Base-by-base conservation (phyloP, 2,329 filamentous ascomycete species). In the Bipolaris victoriae region DNA sequence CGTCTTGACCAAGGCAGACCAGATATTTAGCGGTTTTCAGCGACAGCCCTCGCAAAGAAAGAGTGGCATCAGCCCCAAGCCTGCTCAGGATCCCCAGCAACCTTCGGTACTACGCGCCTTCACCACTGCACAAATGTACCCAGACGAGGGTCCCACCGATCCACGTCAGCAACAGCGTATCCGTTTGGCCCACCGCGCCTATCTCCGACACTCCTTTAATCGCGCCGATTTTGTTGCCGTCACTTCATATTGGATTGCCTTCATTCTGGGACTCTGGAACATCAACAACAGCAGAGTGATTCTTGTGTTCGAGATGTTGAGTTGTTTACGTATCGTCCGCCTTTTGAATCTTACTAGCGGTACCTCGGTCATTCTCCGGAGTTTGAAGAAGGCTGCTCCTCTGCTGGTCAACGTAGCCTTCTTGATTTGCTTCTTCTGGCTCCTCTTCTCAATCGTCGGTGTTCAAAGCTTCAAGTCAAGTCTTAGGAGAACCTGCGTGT, bases 381-480 rank as follows among this genome's bases (percentile, higher is more conserved):
- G 94, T 83, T 77, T 99, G 59, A 99, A 99, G 74, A 96, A 97
- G 73, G 93, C 95, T 1, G 92, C 94, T 0, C 95, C 96, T 1
- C 82, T 97, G 35, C 86, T 99, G 22, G 86, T 97, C 24, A 92
- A 97, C 61, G 93, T 99, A 31, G 93, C 91, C 1, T 97, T 99
- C 72, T 82, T 99, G 20, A 92, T 99, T 64, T 86, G 90, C 13
- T 99, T 99, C 78, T 99, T 99, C 78, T 99, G 95, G 95, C 84
- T 99, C 40, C 80, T 98, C 10, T 99, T 99, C 78, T 95, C 92
- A 36, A 97, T 99, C 61, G 88, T 99, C 57, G 96, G 95, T 5
- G 90, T 99, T 20, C 96, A 99, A 75, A 97, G 91, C 77, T 99
- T 99, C 76, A 83, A 83, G 58, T 81, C 81, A 43, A 83, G 81